Conservation (phyloP, 768 basidiomycete species). For the Rhizopogon vesiculosus region DNA sequence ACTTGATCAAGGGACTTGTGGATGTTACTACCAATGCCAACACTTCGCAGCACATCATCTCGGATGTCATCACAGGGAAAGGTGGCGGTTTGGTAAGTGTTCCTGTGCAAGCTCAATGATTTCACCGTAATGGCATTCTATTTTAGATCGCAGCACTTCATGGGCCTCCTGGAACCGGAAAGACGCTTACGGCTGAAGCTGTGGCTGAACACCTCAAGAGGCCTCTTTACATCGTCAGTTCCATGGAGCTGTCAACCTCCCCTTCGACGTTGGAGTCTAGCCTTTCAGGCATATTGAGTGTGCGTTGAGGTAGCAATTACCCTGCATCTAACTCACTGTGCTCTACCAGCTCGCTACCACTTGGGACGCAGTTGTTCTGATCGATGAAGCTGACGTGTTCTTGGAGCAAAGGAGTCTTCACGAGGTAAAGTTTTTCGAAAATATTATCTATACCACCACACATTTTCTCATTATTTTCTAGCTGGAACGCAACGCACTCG, state of each 20-base stretch:
- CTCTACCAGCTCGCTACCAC: constrained; percentile 52
- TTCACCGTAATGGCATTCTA: neutral
- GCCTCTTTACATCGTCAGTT: no score
- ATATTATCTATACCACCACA: neutral
- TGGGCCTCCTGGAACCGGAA: constrained; percentile 31
- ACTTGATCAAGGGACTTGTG: constrained; percentile 21
- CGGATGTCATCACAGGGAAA: constrained; percentile 60
- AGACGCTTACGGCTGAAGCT: no score
- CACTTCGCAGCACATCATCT: constrained; percentile 13
- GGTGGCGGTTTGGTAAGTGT: constrained; percentile 55
- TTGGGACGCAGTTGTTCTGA: constrained; percentile 56
- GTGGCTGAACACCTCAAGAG: no score
- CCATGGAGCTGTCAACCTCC: no score
- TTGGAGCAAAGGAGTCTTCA: constrained; percentile 21
- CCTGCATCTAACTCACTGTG: constrained; percentile 16
- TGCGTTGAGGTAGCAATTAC: neutral
- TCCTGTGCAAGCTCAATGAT: neutral
- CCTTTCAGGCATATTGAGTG: constrained; percentile 22
- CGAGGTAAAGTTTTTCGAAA: constrained; percentile 22
- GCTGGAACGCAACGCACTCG: no score
- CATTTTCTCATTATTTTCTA: neutral
- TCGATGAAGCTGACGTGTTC: constrained; percentile 38
- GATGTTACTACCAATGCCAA: constrained; percentile 18
- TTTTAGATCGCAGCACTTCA: constrained; percentile 18
- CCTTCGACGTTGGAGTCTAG: no score